phyloP scores from a whole-genome alignment of 805 yeast species.

The Schwanniomyces yamadae region DNA sequence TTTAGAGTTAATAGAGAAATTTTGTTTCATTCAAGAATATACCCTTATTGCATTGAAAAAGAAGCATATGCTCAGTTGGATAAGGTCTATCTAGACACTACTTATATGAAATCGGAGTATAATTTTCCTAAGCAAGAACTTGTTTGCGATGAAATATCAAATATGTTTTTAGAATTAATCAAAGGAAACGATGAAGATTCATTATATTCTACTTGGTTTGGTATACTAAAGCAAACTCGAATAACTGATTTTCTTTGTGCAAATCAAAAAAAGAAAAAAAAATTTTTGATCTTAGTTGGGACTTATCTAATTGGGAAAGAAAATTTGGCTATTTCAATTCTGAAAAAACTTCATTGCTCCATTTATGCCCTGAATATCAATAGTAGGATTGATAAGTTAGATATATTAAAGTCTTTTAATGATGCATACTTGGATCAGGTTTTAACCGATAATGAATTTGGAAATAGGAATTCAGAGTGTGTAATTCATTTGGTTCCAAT shows the following conservation, averaged over 20 bases:
- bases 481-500: slow-evolving; percentile 71
- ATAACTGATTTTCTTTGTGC: slow-evolving; percentile 35
- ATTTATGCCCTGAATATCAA: slow-evolving; percentile 53
- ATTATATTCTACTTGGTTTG: slow-evolving; percentile 32
- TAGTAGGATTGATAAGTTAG: slow-evolving; percentile 39
- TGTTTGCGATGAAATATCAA: slow-evolving; percentile 62
- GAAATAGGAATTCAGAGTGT: slow-evolving; percentile 46
- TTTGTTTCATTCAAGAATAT: slow-evolving; percentile 36
- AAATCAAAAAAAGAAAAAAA: slow-evolving; percentile 26
- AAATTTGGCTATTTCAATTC: slow-evolving; percentile 67
- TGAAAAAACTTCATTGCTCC: slow-evolving; percentile 49
- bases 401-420: slow-evolving; percentile 45
- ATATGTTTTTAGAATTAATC: slow-evolving; percentile 45
- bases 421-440: slow-evolving; percentile 40
- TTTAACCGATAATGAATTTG: slow-evolving; percentile 29
- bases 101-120: slow-evolving; percentile 75
- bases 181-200: slow-evolving; percentile 22
- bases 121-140: slow-evolving; percentile 74
- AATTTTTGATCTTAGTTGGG: slow-evolving; percentile 68
- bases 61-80: slow-evolving; percentile 34
- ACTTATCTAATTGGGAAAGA: slow-evolving; percentile 94
- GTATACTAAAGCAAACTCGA: slow-evolving; percentile 32
- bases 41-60: slow-evolving; percentile 16
- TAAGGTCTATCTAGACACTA: slow-evolving; percentile 81
- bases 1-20: slow-evolving; percentile 68